These are phyloP conservation scores for Cercospora janseana DNA, from an alignment of 2,329 filamentous ascomycete genomes.

Conservation along the genomic window DNA sequence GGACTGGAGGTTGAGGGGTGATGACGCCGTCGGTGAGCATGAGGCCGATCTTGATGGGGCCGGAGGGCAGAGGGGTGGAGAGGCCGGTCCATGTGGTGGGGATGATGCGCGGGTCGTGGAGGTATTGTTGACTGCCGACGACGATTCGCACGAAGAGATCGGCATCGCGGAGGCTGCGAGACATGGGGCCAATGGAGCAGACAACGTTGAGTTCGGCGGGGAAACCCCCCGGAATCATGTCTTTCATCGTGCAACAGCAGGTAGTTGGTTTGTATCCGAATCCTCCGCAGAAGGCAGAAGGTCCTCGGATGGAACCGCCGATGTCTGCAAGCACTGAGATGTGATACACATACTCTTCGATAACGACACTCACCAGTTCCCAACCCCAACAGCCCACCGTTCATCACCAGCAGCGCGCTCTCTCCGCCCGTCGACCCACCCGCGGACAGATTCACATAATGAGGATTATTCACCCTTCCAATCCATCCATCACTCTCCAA, in stretches of 20 bases:
- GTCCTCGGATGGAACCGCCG: slow-evolving; percentile 67
- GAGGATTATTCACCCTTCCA: slow-evolving; percentile 19
- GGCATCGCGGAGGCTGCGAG: slow-evolving; percentile 19
- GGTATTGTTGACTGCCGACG: slow-evolving; percentile 14
- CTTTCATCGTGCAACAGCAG: slow-evolving; percentile 21
- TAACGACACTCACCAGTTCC: slow-evolving; percentile 42
- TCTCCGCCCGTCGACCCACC: slow-evolving; percentile 22
- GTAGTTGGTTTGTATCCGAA: slow-evolving; percentile 36
- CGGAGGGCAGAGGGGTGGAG: neutral
- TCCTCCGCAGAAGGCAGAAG: slow-evolving; percentile 67
- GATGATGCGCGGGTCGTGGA: slow-evolving; percentile 21
- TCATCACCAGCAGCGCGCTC: slow-evolving; percentile 57
- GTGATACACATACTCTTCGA: too few species aligned
- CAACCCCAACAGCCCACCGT: slow-evolving; percentile 58
- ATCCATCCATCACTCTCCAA: slow-evolving; percentile 19
- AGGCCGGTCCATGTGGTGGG: slow-evolving; percentile 24
- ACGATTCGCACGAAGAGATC: slow-evolving; percentile 21
- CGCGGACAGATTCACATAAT: slow-evolving; percentile 23
- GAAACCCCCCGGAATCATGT: slow-evolving; percentile 21
- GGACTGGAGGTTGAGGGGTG: slow-evolving; percentile 21
- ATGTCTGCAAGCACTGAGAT: slow-evolving; percentile 57
- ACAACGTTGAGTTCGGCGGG: slow-evolving; percentile 25
- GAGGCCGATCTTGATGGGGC: slow-evolving; percentile 21
- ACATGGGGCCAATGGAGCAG: slow-evolving; percentile 23
- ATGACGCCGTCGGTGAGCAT: slow-evolving; percentile 23